These are phyloP conservation scores for Yamadazyma blattariae DNA, from an alignment of 1,139 yeast genomes.

Conservation along the genomic window DNA sequence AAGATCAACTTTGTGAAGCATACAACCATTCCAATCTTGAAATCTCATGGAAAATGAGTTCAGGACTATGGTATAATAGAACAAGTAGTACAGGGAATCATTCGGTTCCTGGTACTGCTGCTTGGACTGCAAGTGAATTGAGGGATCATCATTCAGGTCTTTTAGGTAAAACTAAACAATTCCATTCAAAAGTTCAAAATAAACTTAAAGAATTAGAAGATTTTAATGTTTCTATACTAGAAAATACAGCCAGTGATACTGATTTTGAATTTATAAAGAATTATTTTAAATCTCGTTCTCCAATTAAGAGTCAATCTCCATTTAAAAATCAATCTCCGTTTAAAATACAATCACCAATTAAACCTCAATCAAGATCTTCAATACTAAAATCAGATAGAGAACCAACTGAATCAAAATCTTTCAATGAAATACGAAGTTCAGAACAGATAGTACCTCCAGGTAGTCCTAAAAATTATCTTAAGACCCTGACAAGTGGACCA, in stretches of 20 bases:
- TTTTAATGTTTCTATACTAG: constrained; percentile 1
- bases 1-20: constrained; percentile 7
- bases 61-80: constrained; percentile 31
- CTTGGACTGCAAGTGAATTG: constrained; percentile 36
- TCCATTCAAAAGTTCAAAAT: background rate
- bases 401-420: background rate
- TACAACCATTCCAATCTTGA: no score
- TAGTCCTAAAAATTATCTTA: constrained; percentile 3
- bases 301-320: background rate
- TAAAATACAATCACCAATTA: constrained; percentile 1
- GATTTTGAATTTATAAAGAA: background rate
- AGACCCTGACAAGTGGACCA: background rate
- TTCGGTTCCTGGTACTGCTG: constrained; percentile 37
- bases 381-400: background rate
- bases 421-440: background rate
- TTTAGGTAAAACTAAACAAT: background rate
- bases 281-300: background rate
- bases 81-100: constrained; percentile 22
- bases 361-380: background rate
- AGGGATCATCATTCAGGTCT: constrained; percentile 2
- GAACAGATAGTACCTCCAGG: constrained; percentile 2
- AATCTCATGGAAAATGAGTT: no score
- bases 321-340: background rate
- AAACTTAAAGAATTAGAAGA: background rate
- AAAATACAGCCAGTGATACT: background rate